Evolutionary conservation across 441 rosid genomes (phyloP), one percentile per base, ranked within the genome.

Genomic region (Biscutella auriculata): DNA sequence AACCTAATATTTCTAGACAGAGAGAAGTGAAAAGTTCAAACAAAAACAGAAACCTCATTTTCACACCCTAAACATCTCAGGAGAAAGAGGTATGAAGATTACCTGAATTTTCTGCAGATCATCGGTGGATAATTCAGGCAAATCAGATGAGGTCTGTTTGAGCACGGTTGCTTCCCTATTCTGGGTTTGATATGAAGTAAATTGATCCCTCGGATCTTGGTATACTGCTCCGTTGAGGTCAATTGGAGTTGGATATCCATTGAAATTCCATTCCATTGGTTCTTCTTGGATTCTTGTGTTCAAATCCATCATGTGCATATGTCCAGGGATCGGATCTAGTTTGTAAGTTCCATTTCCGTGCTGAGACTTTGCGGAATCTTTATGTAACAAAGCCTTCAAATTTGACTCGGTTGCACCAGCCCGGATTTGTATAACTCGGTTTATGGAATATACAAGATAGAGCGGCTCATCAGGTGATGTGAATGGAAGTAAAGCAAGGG

Each of bases 401-500:
- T 88, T 88, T 66, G 97, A 94, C 81, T 95, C 97, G 27, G 88
- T 69, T 44, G 95, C 84, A 44, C 97, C 99, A 44, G 90, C 91
- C 63, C 97, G 81, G 53, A 91, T 92, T 79, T 91, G 99, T 60
- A 86, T 75, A 57, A 95, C 76, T 74, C 97, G 87, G 76, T 91
- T 95, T 74, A 90, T 84, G 21, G 93, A 44, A 64, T 91, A 91
- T 46, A 95, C 74, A 77, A 95, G 74, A 81, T 95, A 88, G 53
- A 95, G 93, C 4, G 99, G 98, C 69, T 91, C 99, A 76, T 95
- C 99, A 9, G 94, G 97, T 35, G 73, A 57, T 43, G 99, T 80
- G 73, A 91, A 91, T 30, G 99, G 98, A 61, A 95, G 83, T 61
- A 79, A 71, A 54, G 97, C 95, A 70, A 95, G 98, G 53, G 89